A percentile compares a stretch with the other conserved stretches of the same genome.
phyloP scores from a whole-genome alignment of 192 early-diverging fungal genomes.

The Umbelopsis isabellina region DNA sequence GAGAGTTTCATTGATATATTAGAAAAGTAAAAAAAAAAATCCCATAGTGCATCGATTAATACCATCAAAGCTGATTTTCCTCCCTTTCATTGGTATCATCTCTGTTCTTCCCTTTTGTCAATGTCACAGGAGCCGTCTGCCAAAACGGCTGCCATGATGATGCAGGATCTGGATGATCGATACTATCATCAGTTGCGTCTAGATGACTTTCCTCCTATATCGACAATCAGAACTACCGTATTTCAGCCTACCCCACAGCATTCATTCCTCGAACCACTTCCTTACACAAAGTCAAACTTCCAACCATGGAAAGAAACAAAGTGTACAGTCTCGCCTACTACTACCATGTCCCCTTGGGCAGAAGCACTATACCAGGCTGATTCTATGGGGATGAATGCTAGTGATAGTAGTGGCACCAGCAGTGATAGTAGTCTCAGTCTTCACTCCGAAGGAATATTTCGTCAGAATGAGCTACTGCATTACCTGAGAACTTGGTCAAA shows the following conservation, averaged over 20 bases:
- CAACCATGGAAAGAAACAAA: neutral
- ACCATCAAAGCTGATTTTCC: neutral
- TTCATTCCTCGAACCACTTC: neutral
- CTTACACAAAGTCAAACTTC: neutral
- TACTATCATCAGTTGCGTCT: neutral
- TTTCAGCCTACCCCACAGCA: neutral
- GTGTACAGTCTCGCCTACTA: neutral
- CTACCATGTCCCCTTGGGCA: neutral
- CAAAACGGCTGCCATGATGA: conserved; percentile 9
- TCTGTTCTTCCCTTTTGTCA: neutral
- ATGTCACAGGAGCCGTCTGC: conserved; percentile 6
- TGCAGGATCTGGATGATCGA: neutral
- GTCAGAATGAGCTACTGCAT: neutral
- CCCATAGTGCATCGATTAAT: neutral
- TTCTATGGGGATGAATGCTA: neutral
- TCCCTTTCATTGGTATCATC: neutral
- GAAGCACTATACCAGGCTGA: neutral
- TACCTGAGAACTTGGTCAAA: neutral
- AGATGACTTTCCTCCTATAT: neutral
- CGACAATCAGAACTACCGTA: neutral
- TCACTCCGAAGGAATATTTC: neutral
- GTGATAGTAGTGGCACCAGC: conserved; percentile 9
- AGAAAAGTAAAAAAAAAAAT: neutral
- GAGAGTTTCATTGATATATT: conserved; percentile 8
- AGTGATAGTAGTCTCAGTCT: neutral